Base-by-base conservation (phyloP, 2,329 filamentous ascomycete species). In the Claviceps pazoutovae region DNA sequence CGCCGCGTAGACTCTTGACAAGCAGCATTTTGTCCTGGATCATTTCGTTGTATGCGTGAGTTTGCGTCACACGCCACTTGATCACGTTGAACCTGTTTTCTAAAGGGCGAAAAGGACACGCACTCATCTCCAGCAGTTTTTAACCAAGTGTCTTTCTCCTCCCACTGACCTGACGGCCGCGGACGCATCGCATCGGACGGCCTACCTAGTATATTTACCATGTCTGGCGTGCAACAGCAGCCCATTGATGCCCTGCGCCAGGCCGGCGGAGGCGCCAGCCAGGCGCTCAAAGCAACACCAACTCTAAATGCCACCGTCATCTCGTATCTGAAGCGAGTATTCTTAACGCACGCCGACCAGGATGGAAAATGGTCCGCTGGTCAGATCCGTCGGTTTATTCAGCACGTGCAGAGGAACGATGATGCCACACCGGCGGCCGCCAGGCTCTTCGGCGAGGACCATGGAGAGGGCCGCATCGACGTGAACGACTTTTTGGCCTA, bases 401-500 rank as follows among this genome's bases (percentile, higher is more conserved):
- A 68, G 49, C 65, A 70, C 44, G 66, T 71, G 23, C 77, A 80
- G 60, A 67, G 64, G 41, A 70, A 71, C 39, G 63, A 56, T 39
- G 62, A 55, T 37, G 55, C 68, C 19, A 64, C 60, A n/a, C 53
- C 56, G 8, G 55, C 60, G 11, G 57, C 61, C 34, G 50, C 56
- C n/a, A 57, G 55, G 7, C 56, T 64, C 36, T 59, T 65, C n/a
- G 53, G 57, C 19, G 49, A 57, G 26, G 55, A 62, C 13, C 65
- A 68, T 17, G 53, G 57, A 17, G 49, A 57, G 26, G 56, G 62
- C 11, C 65, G 68, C 14, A 63, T 79, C 56, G 73, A 75, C 53
- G 68, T 78, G 45, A 60, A 65, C 45, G 68, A 61, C 51, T 81
- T 81, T 58, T 59, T 80, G 30, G 59, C 60, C n/a, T 80, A 79